Evolutionary conservation across 2,329 filamentous ascomycete genomes (phyloP), one percentile per base, ranked within the genome.

Genomic region (Phyllosticta paracitricarpa): DNA sequence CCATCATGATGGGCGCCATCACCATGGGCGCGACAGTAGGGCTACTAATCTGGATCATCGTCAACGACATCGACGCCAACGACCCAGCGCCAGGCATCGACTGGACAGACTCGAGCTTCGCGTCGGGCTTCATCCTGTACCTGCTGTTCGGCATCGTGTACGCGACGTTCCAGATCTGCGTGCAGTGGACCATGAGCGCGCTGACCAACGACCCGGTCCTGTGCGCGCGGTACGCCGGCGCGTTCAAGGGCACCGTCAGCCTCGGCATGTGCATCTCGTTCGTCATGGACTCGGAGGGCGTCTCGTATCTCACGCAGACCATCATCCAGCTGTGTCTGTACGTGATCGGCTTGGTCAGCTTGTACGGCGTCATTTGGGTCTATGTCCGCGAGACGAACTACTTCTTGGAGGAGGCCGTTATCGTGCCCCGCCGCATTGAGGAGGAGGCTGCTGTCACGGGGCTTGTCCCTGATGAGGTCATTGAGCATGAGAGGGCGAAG

Each of bases 211-310:
- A 48, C 14, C 54, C 54, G 3, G 54, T 30, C 2, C 14, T 55
- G 12, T 28, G 62, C 48, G 62, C 66, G 19, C 28, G 60, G 10
- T 54, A 65, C 26, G 64, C 63, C 22, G 65, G 65, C 4, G 40
- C 64, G 12, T 66, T 66, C 63, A 66, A 66, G 30, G 64, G 64
- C 56, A 64, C 61, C 7, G 60, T 62, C 5, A 35, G 57, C n/a
- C 59, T 67, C 7, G 65, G 64, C 30, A 65, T 67, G 65, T 65
- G 60, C 61, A 59, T 67, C 33, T 65, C 64, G 1, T 67, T 68
- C 51, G 59, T 65, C n/a, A 56, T 68, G 5, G 66, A 65, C 59
- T 59, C 62, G 30, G 57, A 67, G 54, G 59, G 64, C 56, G 63
- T 67, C 14, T 51, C 60, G 8, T 68, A 65, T 59, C 54, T 61